phyloP scores from a whole-genome alignment of 2,329 filamentous ascomycete species.

The Colletotrichum sp. region DNA sequence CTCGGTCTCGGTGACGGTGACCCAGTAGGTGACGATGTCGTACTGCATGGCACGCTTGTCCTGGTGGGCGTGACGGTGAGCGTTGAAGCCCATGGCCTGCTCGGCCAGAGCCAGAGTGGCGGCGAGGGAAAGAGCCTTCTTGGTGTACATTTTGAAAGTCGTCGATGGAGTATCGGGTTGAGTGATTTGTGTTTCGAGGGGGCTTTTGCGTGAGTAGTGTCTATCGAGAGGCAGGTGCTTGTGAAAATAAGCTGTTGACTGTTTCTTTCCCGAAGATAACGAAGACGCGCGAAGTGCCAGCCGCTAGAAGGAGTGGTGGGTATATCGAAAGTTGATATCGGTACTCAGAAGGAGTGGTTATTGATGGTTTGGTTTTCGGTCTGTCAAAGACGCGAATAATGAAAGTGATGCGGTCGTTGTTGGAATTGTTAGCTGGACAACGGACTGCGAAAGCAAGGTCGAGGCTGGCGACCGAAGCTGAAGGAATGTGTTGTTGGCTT shows the following conservation, averaged over 20 bases:
- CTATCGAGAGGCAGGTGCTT: background rate
- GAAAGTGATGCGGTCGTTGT: slow-evolving; percentile 41
- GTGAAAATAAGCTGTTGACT: background rate
- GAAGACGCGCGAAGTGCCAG: background rate
- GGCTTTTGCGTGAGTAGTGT: slow-evolving; percentile 7
- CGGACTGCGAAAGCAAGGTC: slow-evolving; percentile 14
- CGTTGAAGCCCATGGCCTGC: slow-evolving; percentile 46
- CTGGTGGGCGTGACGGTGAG: slow-evolving; percentile 46
- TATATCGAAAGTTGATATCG: background rate
- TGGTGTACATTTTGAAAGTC: slow-evolving; percentile 45
- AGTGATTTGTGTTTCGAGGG: background rate
- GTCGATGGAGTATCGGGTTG: slow-evolving; percentile 14
- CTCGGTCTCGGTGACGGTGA: slow-evolving; percentile 47
- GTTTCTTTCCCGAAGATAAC: background rate
- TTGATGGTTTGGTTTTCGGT: slow-evolving; percentile 30
- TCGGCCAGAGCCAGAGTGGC: slow-evolving; percentile 48
- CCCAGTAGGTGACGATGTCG: slow-evolving; percentile 40
- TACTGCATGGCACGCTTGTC: slow-evolving; percentile 39
- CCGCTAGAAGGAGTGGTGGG: slow-evolving; percentile 18
- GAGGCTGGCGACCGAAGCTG: slow-evolving; percentile 25
- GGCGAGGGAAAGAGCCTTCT: slow-evolving; percentile 43
- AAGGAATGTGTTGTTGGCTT: slow-evolving; percentile 20
- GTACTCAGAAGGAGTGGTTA: slow-evolving; percentile 20
- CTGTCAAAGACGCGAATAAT: slow-evolving; percentile 60
- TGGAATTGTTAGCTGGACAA: slow-evolving; percentile 24